These are phyloP conservation scores for Tranzscheliella williamsii DNA, from an alignment of 1,284 basidiomycete genomes.

Conservation along the genomic window DNA sequence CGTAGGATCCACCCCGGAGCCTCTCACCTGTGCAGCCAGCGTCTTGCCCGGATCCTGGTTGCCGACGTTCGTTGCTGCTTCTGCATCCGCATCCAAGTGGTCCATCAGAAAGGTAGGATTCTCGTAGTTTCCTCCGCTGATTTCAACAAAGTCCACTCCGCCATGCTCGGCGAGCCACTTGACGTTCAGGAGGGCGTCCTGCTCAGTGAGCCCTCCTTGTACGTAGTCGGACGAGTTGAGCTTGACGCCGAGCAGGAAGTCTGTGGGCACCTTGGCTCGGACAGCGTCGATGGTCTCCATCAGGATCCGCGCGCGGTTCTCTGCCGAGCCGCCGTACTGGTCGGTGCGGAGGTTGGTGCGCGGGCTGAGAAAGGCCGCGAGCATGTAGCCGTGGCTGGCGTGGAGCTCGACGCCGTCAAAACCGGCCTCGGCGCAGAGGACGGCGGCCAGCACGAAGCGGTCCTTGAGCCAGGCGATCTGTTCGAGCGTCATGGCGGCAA, in stretches of 20 bases:
- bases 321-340: conserved; percentile 66
- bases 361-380: conserved; percentile 79
- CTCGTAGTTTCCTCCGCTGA: conserved; percentile 85
- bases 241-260: conserved; percentile 81
- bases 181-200: conserved; percentile 72
- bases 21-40: conserved; percentile 9
- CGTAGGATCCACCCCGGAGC: conserved; percentile 20
- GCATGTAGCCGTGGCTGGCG: conserved; percentile 80
- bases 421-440: conserved; percentile 68
- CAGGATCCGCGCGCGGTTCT: conserved; percentile 65
- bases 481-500: conserved; percentile 65
- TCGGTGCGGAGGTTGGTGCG: conserved; percentile 74
- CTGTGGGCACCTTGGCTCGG: conserved; percentile 66
- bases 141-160: conserved; percentile 77
- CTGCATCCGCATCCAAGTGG: conserved; percentile 55
- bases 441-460: conserved; percentile 70
- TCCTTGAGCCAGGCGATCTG: conserved; percentile 71
- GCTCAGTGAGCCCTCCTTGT: conserved; percentile 63
- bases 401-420: conserved; percentile 91
- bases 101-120: conserved; percentile 66
- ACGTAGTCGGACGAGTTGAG: conserved; percentile 81
- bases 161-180: conserved; percentile 70
- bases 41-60: conserved; percentile 5
- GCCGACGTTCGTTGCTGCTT: conserved; percentile 16
- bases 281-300: conserved; percentile 70